Evolutionary conservation across 441 rosid genomes (phyloP).

Genomic region (Erodium chrysanthum): DNA sequence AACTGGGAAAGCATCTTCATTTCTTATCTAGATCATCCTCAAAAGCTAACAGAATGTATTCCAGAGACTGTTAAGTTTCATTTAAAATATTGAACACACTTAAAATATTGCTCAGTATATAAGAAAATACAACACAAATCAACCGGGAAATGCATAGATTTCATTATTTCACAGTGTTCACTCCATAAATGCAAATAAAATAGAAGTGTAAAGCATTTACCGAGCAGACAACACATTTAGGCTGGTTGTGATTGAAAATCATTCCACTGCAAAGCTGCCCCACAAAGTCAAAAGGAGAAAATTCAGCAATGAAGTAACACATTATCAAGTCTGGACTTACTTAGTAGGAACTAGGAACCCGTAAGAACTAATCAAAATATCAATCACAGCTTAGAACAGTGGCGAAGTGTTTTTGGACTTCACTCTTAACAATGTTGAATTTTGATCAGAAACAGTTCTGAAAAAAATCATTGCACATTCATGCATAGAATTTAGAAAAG

Average conservation of each 20-base stretch:
- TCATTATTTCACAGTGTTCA: neutral
- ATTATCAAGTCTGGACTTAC: constrained; percentile 6
- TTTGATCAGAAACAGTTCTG: neutral
- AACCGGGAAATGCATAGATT: neutral
- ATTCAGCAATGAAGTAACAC: constrained; percentile 18
- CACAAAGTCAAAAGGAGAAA: constrained; percentile 23
- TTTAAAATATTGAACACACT: neutral
- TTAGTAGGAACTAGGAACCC: neutral
- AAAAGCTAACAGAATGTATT: neutral
- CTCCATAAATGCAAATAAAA: constrained; percentile 6
- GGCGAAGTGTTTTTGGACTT: too few species aligned
- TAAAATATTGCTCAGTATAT: neutral
- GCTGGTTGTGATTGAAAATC: constrained; percentile 83
- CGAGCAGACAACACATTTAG: constrained; percentile 64
- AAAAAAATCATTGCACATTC: neutral
- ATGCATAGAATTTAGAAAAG: neutral
- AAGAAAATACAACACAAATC: neutral
- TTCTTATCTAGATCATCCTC: neutral
- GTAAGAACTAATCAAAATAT: neutral
- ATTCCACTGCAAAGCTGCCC: constrained; percentile 77
- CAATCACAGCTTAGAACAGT: neutral
- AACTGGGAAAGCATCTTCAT: neutral
- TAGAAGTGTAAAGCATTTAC: constrained; percentile 36
- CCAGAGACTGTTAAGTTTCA: neutral
- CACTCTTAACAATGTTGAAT: neutral